Evolutionary conservation across 2,329 filamentous ascomycete species (phyloP).

Genomic region (Colletotrichum sp.): DNA sequence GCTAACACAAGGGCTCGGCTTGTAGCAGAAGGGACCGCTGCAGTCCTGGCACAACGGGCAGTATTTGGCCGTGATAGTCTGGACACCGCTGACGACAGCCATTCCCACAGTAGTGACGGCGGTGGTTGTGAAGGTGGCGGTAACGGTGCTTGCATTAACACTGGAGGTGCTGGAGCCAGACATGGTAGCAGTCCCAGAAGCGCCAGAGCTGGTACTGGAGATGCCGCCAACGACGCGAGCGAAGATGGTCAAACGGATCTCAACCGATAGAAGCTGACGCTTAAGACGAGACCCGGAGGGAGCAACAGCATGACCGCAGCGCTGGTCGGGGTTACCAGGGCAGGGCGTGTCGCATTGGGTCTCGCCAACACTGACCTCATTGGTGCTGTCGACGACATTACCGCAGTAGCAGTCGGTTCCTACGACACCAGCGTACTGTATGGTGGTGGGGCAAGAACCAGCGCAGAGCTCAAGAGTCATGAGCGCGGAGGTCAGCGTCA

Average conservation of each 20-base stretch:
- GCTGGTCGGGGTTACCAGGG: conserved; percentile 41
- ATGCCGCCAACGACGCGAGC: background rate
- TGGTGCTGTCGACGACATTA: conserved; percentile 6
- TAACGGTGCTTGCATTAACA: background rate
- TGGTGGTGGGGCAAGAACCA: conserved; percentile 22
- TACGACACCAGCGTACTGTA: background rate
- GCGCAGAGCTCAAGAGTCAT: conserved; percentile 28
- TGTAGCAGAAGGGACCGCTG: background rate
- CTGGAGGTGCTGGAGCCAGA: background rate
- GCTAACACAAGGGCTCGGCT: background rate
- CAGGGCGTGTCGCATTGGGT: conserved; percentile 39
- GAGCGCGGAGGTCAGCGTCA: conserved; percentile 5
- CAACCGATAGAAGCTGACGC: background rate
- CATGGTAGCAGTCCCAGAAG: background rate
- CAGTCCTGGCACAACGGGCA: background rate
- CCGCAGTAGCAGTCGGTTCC: conserved; percentile 24
- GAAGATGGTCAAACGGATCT: background rate
- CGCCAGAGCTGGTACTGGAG: background rate
- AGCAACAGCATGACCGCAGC: conserved; percentile 43
- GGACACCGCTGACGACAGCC: background rate
- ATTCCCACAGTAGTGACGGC: background rate
- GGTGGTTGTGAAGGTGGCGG: background rate
- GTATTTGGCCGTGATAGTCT: background rate
- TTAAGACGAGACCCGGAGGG: background rate
- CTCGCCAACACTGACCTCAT: background rate